phyloP scores from a whole-genome alignment of 768 basidiomycete genomes.

The Aureoboletus auriporus region DNA sequence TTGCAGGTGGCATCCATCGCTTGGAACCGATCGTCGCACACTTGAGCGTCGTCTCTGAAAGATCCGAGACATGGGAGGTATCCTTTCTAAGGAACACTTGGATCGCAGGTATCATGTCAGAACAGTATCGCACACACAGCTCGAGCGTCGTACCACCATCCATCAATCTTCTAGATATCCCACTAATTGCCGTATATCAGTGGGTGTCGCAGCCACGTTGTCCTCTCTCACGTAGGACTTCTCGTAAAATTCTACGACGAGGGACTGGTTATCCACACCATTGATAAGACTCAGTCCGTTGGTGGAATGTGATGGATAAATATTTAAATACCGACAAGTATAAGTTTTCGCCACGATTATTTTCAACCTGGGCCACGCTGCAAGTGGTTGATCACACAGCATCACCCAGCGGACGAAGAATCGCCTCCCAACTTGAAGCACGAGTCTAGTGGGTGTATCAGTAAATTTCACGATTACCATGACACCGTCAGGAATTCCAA shows the following conservation, averaged over 20 bases:
- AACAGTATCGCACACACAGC: neutral
- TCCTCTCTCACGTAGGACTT: neutral
- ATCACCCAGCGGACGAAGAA: too few species aligned
- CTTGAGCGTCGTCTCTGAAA: neutral
- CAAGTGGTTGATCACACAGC: too few species aligned
- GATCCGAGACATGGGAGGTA: neutral
- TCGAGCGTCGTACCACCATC: neutral
- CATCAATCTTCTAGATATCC: neutral
- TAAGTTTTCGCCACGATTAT: too few species aligned
- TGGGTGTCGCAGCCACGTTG: neutral
- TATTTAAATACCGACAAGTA: too few species aligned
- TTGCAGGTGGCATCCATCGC: neutral
- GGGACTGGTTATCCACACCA: neutral
- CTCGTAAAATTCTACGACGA: neutral
- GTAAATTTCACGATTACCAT: too few species aligned
- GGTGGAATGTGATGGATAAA: too few species aligned
- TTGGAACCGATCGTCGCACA: neutral
- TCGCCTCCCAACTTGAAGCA: too few species aligned
- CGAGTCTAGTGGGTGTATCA: too few species aligned
- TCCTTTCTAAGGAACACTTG: neutral
- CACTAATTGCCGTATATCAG: neutral
- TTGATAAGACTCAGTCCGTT: neutral
- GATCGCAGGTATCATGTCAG: neutral
- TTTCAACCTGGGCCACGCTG: too few species aligned
- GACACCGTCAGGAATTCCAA: too few species aligned